Conservation (phyloP, 805 yeast genomes). For the Ogataea methanolica region DNA sequence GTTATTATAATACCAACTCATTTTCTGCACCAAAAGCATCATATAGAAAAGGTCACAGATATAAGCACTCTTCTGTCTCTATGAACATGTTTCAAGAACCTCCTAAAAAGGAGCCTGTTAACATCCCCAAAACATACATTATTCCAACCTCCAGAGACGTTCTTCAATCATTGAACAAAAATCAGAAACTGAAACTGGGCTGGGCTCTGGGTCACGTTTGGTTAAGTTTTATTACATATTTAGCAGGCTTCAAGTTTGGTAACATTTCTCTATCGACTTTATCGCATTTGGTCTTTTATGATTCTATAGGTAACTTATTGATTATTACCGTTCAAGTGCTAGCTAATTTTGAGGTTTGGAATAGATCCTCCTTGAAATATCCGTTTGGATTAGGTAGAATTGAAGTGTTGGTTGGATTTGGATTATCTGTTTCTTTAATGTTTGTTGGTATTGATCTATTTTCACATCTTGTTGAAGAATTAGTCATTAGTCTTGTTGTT, state of each 20-base stretch:
- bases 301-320: conserved; percentile 70
- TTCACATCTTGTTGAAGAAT: conserved; percentile 82
- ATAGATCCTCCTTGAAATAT: conserved; percentile 67
- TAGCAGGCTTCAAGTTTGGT: conserved; percentile 52
- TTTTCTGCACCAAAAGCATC: conserved; percentile 43
- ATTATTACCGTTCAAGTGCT: conserved; percentile 70
- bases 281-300: conserved; percentile 85
- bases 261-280: conserved; percentile 66
- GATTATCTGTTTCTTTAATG: conserved; percentile 73
- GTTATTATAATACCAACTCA: not conserved
- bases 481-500: conserved; percentile 41
- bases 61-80: conserved; percentile 93
- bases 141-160: conserved; percentile 71
- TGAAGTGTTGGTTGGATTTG: conserved; percentile 85
- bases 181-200: conserved; percentile 52
- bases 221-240: conserved; percentile 51
- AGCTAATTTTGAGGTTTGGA: conserved; percentile 94
- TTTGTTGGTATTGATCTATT: conserved; percentile 89
- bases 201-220: conserved; percentile 59
- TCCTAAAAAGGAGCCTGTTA: conserved; percentile 58
- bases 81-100: conserved; percentile 96
- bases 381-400: conserved; percentile 94
- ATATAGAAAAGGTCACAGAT: conserved; percentile 89
- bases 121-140: conserved; percentile 61
- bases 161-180: conserved; percentile 48